Base-by-base conservation (phyloP, 108 stramenopile species). In the Nitzschia putrida region DNA sequence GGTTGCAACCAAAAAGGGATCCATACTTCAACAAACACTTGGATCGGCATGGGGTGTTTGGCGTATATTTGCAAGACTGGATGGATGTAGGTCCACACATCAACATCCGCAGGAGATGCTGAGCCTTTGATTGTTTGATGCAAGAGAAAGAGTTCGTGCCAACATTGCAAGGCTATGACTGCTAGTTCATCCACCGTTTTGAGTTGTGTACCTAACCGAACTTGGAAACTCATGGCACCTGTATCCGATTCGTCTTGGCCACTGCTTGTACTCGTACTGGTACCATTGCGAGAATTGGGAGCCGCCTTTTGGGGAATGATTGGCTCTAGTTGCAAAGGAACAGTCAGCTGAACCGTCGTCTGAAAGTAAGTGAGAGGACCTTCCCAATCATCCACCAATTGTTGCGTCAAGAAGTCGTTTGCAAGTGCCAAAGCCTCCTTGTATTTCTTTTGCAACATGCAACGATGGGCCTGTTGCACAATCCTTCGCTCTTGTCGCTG, bases 351-450 rank as follows among this genome's bases (percentile, higher is more conserved):
- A 23, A 63, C 42, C 2, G 61, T 63, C 24, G 61, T 63, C 40
- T 63, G 61, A 24, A 63, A 63, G 61, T 63, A 63, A 44, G 43
- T 63, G 8, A 63, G 44, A 13, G 61, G 61, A 22, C 61, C 61
- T n/a, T 20, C 44, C 61, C 61, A 63, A 10, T 39, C 61, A 47
- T 63, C 61, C 10, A 22, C 38, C 7, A 63, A n/a, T 63, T 63
- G 61, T 47, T 63, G 61, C 13, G 20, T 41, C 61, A 63, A 38
- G 44, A 40, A 63, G 14, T 63, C 61, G 45, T 63, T 63, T 3
- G 38, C 61, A 18, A 63, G 12, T 22, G 14, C 11, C 22, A 63
- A 22, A 8, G 61, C 61, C 44, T 63, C 61, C 23, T 63, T 63
- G 61, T 24, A 63, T 2, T 24, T 22, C 8, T 14, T 13, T 25